These are phyloP conservation scores for Fusarium globosum DNA, from an alignment of 2,329 filamentous ascomycete species.

Conservation along the genomic window DNA sequence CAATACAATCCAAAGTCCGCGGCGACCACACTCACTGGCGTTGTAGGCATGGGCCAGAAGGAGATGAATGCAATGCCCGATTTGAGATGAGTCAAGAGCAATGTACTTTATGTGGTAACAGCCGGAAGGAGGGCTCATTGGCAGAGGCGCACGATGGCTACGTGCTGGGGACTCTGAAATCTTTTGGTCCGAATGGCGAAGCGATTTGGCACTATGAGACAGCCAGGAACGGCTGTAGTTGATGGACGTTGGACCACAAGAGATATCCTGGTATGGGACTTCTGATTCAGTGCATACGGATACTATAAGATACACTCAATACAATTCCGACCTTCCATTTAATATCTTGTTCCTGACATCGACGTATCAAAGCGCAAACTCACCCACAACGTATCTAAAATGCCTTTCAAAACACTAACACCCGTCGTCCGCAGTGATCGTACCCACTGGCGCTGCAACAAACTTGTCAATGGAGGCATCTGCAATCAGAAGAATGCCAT, in stretches of 20 bases:
- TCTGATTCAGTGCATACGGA: rapidly evolving
- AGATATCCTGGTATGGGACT: rapidly evolving
- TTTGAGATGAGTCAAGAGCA: neutral
- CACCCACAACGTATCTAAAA: neutral
- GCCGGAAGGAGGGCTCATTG: rapidly evolving
- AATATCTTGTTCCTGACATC: too few species aligned
- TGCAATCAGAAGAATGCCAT: neutral
- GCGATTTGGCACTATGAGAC: neutral
- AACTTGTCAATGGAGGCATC: neutral
- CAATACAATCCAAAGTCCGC: neutral
- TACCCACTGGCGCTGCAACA: neutral
- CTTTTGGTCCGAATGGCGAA: neutral
- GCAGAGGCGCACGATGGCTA: neutral
- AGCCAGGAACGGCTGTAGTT: neutral
- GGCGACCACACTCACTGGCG: neutral
- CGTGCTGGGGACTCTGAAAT: neutral
- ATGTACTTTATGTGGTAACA: rapidly evolving
- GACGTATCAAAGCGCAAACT: too few species aligned
- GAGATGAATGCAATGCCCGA: rapidly evolving
- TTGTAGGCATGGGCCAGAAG: neutral
- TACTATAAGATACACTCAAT: neutral
- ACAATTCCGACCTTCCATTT: rapidly evolving
- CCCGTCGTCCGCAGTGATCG: neutral
- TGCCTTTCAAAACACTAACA: neutral
- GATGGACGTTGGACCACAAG: rapidly evolving